Conservation (phyloP, 2,329 filamentous ascomycete genomes). For the Penicillium sp. region DNA sequence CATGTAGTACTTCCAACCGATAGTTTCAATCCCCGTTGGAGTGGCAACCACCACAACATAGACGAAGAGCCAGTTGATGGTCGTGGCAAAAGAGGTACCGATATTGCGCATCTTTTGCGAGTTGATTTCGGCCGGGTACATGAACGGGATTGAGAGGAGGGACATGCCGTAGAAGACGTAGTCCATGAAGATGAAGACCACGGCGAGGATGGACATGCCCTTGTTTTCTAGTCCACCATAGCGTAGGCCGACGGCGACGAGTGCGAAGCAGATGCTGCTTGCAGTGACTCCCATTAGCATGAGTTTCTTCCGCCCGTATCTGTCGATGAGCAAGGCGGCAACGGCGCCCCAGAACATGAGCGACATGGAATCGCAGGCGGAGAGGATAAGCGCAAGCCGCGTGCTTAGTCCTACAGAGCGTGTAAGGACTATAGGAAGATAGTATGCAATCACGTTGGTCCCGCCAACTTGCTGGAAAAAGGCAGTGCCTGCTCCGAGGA, state of each 20-base stretch:
- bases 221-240: neutral
- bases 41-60: conserved; percentile 27
- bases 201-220: conserved; percentile 48
- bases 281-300: conserved; percentile 51
- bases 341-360: conserved; percentile 28
- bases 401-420: conserved; percentile 21
- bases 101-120: conserved; percentile 26
- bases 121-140: conserved; percentile 29
- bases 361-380: conserved; percentile 21
- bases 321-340: conserved; percentile 52
- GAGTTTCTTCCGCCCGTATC: conserved; percentile 49
- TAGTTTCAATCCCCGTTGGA: conserved; percentile 40
- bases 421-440: conserved; percentile 25
- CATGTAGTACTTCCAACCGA: conserved; percentile 60
- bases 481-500: conserved; percentile 46
- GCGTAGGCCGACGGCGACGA: neutral
- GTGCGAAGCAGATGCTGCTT: neutral
- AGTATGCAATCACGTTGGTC: conserved; percentile 28
- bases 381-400: conserved; percentile 23
- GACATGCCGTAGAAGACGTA: conserved; percentile 23
- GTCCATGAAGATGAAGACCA: conserved; percentile 45
- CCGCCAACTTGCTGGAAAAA: conserved; percentile 34
- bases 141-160: conserved; percentile 27
- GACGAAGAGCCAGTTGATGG: conserved; percentile 21
- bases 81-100: conserved; percentile 21